Evolutionary conservation across 495 filamentous ascomycete species (phyloP), one percentile per base, ranked within the genome.

Genomic region (Xanthoparmelia taractica): DNA sequence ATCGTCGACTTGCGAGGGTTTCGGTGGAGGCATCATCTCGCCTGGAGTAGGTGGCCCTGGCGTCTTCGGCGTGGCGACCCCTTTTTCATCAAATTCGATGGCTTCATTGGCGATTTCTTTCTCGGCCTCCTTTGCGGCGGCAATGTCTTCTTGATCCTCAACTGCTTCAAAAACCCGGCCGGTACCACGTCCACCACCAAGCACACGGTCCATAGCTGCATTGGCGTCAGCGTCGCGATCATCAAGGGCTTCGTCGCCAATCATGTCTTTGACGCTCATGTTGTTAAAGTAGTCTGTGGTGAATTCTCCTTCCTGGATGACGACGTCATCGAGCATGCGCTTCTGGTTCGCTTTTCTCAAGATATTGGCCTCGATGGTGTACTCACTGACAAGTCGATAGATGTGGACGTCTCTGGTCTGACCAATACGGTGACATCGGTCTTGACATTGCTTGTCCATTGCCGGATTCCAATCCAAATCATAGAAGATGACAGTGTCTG

Each of bases 401-500:
- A 99, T 97, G 70, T 97, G 93, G 45, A 99, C 95, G 70, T 99
- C 95, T 34, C 95, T 86, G 0, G 95, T 97, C 74, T 99, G 95
- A 4, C 95, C 95, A 69, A 99, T 99, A 59, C 95, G 92, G 73
- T 99, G 95, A 66, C 90, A 93, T 66, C 95, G 87, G 71, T 99
- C 95, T 75, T 97, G 95, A 72, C 95, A 99, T 73, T 99, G 95
- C 70, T 96, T 96, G 74, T 99, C 95, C 95, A 99, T 99, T 15
- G 95, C 95, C 0, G 95, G 95, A 68, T 99, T 99, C 95, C 95
- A 99, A 75, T 99, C 95, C 50, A 96, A 84, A 73, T 99, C 95
- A 75, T 99, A 99, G 77, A 99, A 99, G 70, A 99, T 97, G 70
- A 99, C 95, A 0, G 94, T 96, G 73, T 97, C 94, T 31, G 95